phyloP scores from a whole-genome alignment of 2,329 filamentous ascomycete genomes.

The Metarhizium robertsii region DNA sequence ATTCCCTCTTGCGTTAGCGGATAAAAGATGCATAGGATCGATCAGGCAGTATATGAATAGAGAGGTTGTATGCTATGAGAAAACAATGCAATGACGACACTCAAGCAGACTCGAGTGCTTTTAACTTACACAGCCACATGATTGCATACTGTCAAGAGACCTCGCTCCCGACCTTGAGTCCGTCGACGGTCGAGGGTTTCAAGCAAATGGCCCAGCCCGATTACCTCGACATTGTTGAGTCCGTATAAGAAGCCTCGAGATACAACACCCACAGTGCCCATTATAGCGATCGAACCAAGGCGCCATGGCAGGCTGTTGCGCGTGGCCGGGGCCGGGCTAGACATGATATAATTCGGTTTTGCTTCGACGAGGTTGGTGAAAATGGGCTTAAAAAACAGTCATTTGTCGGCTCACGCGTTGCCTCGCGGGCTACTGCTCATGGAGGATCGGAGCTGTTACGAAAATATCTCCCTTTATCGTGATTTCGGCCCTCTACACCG shows the following conservation, averaged over 20 bases:
- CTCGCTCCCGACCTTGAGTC: constrained; percentile 56
- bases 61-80: not conserved
- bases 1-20: not conserved
- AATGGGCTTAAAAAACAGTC: too few relatives aligned
- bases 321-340: constrained; percentile 14
- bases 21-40: not conserved
- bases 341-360: constrained; percentile 9
- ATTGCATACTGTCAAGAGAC: constrained; percentile 63
- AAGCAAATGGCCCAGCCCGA: constrained; percentile 68
- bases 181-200: constrained; percentile 64
- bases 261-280: constrained; percentile 63
- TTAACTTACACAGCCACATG: constrained; percentile 28
- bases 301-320: constrained; percentile 61
- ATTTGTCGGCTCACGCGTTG: not conserved
- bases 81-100: not conserved
- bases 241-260: constrained; percentile 68
- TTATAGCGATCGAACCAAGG: constrained; percentile 60
- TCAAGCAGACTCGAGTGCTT: not conserved
- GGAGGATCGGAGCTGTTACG: too few relatives aligned
- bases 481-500: too few relatives aligned
- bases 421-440: not conserved
- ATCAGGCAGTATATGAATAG: too few relatives aligned
- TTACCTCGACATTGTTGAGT: constrained; percentile 65
- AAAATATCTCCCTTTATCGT: too few relatives aligned
- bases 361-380: not conserved